Evolutionary conservation across 176 grass and related monocot genomes (phyloP).

Genomic region (Saccharum spontaneum): DNA sequence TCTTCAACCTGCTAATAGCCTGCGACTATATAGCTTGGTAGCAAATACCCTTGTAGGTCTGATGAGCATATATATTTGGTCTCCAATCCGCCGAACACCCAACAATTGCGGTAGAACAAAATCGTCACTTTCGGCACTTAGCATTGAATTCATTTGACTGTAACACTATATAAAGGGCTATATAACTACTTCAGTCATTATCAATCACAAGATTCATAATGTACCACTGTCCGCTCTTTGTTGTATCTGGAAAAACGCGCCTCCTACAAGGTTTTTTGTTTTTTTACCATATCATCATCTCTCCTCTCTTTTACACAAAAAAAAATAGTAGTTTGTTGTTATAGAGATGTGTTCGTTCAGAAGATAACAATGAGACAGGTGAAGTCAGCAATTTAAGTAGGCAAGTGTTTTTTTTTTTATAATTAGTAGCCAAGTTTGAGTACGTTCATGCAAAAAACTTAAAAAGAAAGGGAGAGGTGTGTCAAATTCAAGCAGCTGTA

Average conservation of each 20-base stretch:
- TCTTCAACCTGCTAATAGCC: neutral
- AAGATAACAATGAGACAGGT: neutral
- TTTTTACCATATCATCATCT: neutral
- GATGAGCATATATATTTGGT: neutral
- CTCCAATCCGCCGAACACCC: neutral
- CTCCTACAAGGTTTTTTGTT: neutral
- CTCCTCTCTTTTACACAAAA: too few species aligned
- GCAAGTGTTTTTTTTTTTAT: too few species aligned
- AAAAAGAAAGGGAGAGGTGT: too few species aligned
- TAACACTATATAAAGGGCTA: neutral
- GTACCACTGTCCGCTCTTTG: neutral
- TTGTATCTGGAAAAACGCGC: neutral
- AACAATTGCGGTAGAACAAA: neutral
- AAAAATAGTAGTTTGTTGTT: too few species aligned
- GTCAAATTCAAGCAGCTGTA: too few species aligned
- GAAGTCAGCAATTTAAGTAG: too few species aligned
- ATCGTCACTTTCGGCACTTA: neutral
- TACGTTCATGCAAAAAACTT: too few species aligned
- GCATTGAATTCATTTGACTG: constrained; percentile 5
- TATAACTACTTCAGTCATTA: constrained; percentile 4
- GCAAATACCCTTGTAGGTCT: neutral
- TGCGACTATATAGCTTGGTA: neutral
- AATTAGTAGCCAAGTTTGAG: neutral
- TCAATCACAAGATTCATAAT: neutral
- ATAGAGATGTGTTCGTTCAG: neutral